Conservation (phyloP, 768 basidiomycete species). For the Goffeauzyma gilvescens region DNA sequence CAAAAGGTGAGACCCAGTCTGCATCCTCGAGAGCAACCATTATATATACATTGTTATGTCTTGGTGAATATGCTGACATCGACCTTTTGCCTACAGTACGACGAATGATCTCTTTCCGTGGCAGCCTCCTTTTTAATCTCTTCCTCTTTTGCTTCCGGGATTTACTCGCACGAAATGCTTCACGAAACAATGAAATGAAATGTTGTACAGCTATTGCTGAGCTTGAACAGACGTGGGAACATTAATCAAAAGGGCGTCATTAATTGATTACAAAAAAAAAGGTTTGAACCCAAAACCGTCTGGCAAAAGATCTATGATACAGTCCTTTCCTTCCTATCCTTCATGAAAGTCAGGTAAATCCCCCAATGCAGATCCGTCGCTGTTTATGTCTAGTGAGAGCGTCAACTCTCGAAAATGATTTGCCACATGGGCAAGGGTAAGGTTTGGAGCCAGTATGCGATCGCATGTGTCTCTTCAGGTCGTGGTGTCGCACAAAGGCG, state of each 20-base stretch:
- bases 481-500: conserved; percentile 36
- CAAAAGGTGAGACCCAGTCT: conserved; percentile 22
- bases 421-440: conserved; percentile 35
- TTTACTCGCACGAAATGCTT: no score
- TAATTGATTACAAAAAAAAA: no score
- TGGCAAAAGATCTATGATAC: no score
- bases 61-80: background rate
- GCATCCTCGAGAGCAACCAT: background rate
- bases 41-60: background rate
- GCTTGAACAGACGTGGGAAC: no score
- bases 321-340: no score
- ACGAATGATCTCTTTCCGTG: background rate
- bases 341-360: no score
- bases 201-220: no score
- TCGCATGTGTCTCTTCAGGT: conserved; percentile 33
- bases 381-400: conserved; percentile 35
- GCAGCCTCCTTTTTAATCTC: background rate
- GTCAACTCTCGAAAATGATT: conserved; percentile 36
- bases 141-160: no score
- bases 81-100: background rate
- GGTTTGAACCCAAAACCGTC: no score
- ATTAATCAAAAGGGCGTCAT: no score
- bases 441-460: conserved; percentile 35
- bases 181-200: no score
- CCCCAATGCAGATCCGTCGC: conserved; percentile 35